Percentiles rank a stretch among this genome's conserved stretches.
phyloP scores from a whole-genome alignment of 2,329 filamentous ascomycete genomes.

The Colletotrichum gigasporum region DNA sequence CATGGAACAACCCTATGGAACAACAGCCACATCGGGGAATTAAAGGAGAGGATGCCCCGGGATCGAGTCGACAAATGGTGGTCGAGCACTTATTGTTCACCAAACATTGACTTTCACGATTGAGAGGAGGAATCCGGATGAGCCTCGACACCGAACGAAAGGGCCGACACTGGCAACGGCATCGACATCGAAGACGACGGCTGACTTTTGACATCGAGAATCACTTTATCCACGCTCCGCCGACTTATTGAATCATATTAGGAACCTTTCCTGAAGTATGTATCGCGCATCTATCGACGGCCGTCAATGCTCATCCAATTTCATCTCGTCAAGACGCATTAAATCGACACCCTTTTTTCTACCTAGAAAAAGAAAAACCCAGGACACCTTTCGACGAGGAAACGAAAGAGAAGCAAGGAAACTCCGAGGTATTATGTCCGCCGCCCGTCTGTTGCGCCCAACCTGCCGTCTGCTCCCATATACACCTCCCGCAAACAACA shows the following conservation, averaged over 20 bases:
- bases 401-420: not conserved
- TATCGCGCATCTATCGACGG: constrained; percentile 20
- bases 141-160: no score
- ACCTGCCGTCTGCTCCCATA: constrained; percentile 7
- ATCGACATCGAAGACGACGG: no score
- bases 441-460: not conserved
- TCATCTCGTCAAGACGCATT: constrained; percentile 14
- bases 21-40: not conserved
- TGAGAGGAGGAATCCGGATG: no score
- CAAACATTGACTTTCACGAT: no score
- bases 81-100: no score
- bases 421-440: constrained; percentile 14
- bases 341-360: constrained; percentile 22
- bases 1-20: no score
- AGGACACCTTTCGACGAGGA: constrained; percentile 20
- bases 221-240: no score
- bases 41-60: not conserved
- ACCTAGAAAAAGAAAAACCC: constrained; percentile 20
- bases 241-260: not conserved
- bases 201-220: no score
- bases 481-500: constrained; percentile 12
- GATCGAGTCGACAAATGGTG: no score
- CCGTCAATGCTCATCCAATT: constrained; percentile 13
- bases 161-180: no score
- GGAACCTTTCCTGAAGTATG: not conserved